Conservation (phyloP, 169 alveolate species). For the Cryptosporidium canis region DNA sequence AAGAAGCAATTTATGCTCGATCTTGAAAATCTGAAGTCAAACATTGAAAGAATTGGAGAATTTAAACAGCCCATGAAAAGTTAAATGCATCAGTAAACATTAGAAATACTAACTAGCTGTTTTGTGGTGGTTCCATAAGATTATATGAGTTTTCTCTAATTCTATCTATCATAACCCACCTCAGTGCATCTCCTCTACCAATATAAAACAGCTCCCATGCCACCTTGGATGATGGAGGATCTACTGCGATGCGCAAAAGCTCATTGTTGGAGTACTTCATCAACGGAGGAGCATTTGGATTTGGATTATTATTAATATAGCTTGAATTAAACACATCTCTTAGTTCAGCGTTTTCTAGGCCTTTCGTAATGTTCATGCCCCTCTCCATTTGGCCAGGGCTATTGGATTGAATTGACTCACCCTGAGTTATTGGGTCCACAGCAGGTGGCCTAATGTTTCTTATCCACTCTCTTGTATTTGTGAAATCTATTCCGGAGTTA, state of each 20-base stretch:
- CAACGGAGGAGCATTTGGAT: conserved; percentile 57
- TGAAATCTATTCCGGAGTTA: not conserved
- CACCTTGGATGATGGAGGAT: conserved; percentile 44
- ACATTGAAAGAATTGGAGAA: conserved; percentile 4
- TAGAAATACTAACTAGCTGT: no score
- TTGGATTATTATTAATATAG: conserved; percentile 42
- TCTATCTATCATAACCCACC: conserved; percentile 69
- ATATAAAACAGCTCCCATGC: conserved; percentile 70
- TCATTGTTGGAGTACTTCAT: conserved; percentile 62
- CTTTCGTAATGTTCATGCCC: not conserved
- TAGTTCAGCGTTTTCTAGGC: not conserved
- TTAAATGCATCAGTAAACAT: not conserved
- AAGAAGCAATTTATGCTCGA: conserved; percentile 13
- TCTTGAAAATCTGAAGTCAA: conserved; percentile 27
- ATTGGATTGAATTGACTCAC: not conserved
- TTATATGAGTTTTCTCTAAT: conserved; percentile 3
- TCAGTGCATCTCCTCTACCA: conserved; percentile 69
- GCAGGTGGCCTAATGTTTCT: not conserved
- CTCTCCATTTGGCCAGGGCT: not conserved
- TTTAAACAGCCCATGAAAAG: not conserved
- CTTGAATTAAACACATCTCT: not conserved
- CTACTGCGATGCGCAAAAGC: conserved; percentile 56
- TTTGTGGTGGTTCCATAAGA: conserved; percentile 44
- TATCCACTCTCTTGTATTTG: conserved; percentile 52
- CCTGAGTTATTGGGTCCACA: not conserved